Base-by-base conservation (phyloP, 805 yeast species). In the Barnettozyma wickerhamii region DNA sequence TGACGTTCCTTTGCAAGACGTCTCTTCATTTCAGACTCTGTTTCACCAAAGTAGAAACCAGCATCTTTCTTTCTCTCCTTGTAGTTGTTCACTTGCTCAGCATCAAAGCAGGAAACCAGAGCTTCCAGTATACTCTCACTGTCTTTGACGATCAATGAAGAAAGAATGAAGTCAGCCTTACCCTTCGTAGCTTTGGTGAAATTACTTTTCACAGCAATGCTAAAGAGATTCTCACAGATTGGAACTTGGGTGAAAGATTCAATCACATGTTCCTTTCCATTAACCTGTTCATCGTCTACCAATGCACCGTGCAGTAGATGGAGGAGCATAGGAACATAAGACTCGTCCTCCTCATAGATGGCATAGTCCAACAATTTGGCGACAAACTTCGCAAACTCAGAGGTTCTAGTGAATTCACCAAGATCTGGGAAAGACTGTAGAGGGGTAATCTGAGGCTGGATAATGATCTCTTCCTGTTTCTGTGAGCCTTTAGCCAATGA, bases 221-320 rank as follows among this genome's bases (percentile, higher is more conserved):
- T 63, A 37, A 81, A 61, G n/a, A 82, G 60, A 19, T 75, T 60
- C 44, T 75, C 76, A 52, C 80, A 65, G 26, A 79, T 66, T 5
- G 87, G 84, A 33, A 77, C 74, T 19, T 65, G 62, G n/a, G 75
- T 58, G 45, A 74, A 79, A 3, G 62, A 51, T n/a, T 69, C 71
- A 24, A 71, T 66, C 19, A 72, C 48, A 32, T 71, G 63, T 2
- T 53, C 41, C 9, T 55, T 42, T 1, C 78, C 81, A 47, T 67
- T 58, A 3, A 64, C 47, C 20, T 49, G 34, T 9, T 72, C 79
- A 39, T 71, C 71, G 52, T 79, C 83, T 21, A 64, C 52, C 15
- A 84, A 53, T 7, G 81, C 65, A 6, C 85, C 90, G 62, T 84
- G 88, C 3, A 82, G 48, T 37, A 85, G 65, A 56, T 84, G 93